Percentiles rank a stretch among this genome's conserved stretches.
Conservation (phyloP, 2,329 filamentous ascomycete genomes). For the Cryphonectria naterciae region DNA sequence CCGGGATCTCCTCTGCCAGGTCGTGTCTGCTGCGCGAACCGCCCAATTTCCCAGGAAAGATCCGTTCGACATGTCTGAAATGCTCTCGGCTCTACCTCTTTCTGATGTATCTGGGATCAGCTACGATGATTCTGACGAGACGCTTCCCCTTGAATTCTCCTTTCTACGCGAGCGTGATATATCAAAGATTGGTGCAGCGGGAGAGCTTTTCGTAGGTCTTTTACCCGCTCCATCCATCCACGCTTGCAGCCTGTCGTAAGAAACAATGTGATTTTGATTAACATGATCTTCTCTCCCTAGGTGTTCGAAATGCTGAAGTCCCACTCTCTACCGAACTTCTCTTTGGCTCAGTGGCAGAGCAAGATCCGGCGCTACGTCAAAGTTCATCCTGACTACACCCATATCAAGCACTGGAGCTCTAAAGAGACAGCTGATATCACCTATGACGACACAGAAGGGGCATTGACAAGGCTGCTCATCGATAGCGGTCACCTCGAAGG, state of each 20-base stretch:
- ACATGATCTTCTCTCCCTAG: conserved; percentile 26
- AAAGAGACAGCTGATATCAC: conserved; percentile 52
- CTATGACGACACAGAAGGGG: conserved; percentile 44
- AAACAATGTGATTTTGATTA: background rate
- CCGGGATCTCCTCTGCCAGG: background rate
- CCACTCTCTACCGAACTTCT: conserved; percentile 40
- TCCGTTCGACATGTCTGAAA: background rate
- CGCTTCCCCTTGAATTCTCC: conserved; percentile 1
- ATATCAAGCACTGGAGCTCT: conserved; percentile 45
- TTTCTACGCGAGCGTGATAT: conserved; percentile 25
- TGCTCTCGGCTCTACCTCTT: conserved; percentile 11
- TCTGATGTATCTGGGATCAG: conserved; percentile 11
- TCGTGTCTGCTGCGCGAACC: background rate
- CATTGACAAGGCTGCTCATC: conserved; percentile 42
- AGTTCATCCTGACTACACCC: conserved; percentile 44
- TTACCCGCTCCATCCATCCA: background rate
- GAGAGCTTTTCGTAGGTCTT: conserved; percentile 32
- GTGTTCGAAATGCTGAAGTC: conserved; percentile 45
- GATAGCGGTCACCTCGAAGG: conserved; percentile 39
- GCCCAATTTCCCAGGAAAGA: background rate
- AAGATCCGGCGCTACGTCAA: conserved; percentile 48
- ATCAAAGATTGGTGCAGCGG: conserved; percentile 31
- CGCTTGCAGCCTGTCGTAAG: background rate
- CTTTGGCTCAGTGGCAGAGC: conserved; percentile 50
- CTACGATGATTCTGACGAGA: background rate